Base-by-base conservation (phyloP, 2,329 filamentous ascomycete genomes). In the Fusarium begoniae region DNA sequence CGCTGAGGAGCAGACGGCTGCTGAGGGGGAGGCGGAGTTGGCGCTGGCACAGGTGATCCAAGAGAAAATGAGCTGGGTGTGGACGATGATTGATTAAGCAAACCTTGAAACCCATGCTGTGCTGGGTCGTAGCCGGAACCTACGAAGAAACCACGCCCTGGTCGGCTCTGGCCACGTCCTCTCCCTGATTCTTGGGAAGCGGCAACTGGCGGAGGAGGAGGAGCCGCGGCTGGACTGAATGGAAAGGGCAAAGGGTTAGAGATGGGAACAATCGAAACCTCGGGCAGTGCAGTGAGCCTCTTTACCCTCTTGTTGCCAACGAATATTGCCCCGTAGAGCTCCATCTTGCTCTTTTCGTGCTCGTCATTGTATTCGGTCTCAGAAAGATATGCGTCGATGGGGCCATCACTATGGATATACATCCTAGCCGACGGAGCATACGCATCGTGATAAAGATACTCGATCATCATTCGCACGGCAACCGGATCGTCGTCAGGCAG, bases 191-290 rank as follows among this genome's bases (percentile, higher is more conserved):
- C 8, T 0, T 22, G 13, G 8, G 26, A 48, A 22, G 45, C 13
- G 20, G 4, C 9, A 0, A 20, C 0, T 22, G 13, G 45, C 20
- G 9, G 45, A 1, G 26, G 20, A 17, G 26, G 13, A 12, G 13
- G 18, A 28, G 13, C 0, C 3, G 6, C 0, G 12, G 5, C 13
- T 0, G 0, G 0, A 22, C 9, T 13, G 4, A 18, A n/a, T 3
- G 1, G 1, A 30, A 3, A 2, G 14, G 14, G 4, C 1, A 6
- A 2, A 12, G 7, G 14, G 6, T 48, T 20, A 48, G 45, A 17
- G 5, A 3, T 1, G 28, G 10, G 11, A 50, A 4, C 4, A 3
- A 0, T 13, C 0, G 22, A 3, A 26, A 3, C 3, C 18, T 22
- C 28, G 0, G 6, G 4, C 14, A 2, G 15, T 4, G 15, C 12